Evolutionary conservation across 768 basidiomycete species (phyloP).

Genomic region (Amanita pallidorosea): DNA sequence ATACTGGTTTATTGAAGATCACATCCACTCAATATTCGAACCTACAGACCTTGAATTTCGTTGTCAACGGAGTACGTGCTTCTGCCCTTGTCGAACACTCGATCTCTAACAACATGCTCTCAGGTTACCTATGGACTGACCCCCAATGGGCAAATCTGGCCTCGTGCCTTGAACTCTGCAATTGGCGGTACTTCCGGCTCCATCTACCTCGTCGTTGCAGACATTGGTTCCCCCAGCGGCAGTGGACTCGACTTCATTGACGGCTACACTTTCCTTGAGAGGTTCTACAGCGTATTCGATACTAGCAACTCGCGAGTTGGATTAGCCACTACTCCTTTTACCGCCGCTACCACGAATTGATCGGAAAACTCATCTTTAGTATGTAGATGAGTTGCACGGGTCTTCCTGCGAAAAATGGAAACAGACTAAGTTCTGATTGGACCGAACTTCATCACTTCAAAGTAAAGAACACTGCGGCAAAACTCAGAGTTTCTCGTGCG

Average conservation of each 20-base stretch:
- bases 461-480: no score
- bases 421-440: no score
- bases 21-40: slow-evolving; percentile 37
- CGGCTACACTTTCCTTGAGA: slow-evolving; percentile 29
- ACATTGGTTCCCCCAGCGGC: slow-evolving; percentile 39
- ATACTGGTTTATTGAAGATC: slow-evolving; percentile 41
- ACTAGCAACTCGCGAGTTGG: slow-evolving; percentile 45
- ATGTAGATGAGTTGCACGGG: no score
- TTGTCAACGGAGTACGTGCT: slow-evolving; percentile 31
- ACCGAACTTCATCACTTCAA: no score
- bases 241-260: slow-evolving; percentile 60
- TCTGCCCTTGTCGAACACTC: slow-evolving; percentile 16
- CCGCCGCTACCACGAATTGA: slow-evolving; percentile 11
- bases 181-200: slow-evolving; percentile 40
- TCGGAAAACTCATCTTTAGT: no score
- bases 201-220: slow-evolving; percentile 50
- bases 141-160: slow-evolving; percentile 63
- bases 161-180: slow-evolving; percentile 41
- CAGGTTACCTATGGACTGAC: slow-evolving; percentile 44
- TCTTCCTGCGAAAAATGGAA: no score
- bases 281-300: slow-evolving; percentile 64
- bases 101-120: slow-evolving; percentile 12
- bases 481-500: no score
- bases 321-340: slow-evolving; percentile 45
- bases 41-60: slow-evolving; percentile 49